Evolutionary conservation across 306 rosid species (phyloP).

Genomic region (Cyamopsis tetragonoloba): DNA sequence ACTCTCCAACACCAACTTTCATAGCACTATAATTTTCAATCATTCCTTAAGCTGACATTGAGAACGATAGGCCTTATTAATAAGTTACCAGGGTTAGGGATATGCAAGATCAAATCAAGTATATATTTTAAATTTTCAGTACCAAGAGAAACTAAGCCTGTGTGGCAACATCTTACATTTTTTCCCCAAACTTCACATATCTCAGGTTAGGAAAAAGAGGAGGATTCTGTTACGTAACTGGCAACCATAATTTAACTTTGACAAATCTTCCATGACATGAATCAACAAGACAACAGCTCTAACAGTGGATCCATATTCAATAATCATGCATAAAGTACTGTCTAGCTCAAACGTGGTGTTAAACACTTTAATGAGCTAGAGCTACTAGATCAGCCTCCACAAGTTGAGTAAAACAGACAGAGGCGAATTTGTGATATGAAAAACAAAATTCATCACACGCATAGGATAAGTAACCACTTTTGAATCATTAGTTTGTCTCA

Average conservation of each 20-base stretch:
- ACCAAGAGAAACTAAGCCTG: background rate
- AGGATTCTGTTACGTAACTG: background rate
- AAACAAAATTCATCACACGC: background rate
- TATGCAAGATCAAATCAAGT: conserved; percentile 1
- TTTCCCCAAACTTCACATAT: background rate
- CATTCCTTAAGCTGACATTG: background rate
- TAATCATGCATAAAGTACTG: background rate
- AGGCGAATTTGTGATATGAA: background rate
- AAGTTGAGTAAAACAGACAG: conserved; percentile 7
- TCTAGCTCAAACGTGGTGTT: background rate
- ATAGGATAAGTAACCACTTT: background rate
- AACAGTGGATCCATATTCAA: background rate
- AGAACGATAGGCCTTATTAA: conserved; percentile 1
- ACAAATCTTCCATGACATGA: background rate
- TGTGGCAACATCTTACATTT: background rate
- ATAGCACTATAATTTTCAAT: background rate
- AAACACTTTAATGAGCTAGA: background rate
- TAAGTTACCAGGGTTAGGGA: conserved; percentile 2
- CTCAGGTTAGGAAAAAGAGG: background rate
- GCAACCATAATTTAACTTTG: background rate
- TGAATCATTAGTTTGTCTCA: background rate
- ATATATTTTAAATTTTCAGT: background rate
- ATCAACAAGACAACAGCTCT: background rate
- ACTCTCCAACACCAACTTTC: conserved; percentile 14
- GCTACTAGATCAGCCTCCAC: background rate